Evolutionary conservation across 805 yeast species (phyloP).

Genomic region (Maudiozyma turicensis): DNA sequence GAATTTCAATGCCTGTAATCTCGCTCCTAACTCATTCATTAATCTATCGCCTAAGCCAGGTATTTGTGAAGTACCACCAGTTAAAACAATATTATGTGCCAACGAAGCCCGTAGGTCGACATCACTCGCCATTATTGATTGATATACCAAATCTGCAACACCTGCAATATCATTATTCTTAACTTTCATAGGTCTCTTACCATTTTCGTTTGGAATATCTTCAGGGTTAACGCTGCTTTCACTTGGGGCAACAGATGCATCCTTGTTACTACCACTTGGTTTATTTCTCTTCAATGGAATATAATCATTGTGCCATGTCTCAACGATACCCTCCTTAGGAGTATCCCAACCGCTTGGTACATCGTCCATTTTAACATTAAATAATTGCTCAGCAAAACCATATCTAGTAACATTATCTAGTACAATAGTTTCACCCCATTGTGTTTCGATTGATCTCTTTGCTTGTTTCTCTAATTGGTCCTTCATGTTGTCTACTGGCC

Average conservation of each 20-base stretch:
- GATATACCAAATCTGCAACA: slow-evolving; percentile 50
- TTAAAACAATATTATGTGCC: slow-evolving; percentile 80
- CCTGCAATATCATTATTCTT: slow-evolving; percentile 31
- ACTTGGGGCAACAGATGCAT: slow-evolving; percentile 26
- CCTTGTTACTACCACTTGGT: slow-evolving; percentile 12
- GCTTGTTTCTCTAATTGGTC: slow-evolving; percentile 23
- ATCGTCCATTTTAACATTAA: slow-evolving; percentile 46
- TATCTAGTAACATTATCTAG: slow-evolving; percentile 49
- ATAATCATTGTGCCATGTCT: slow-evolving; percentile 49
- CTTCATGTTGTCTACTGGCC: slow-evolving; percentile 15
- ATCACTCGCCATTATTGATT: slow-evolving; percentile 49
- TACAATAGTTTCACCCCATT: slow-evolving; percentile 61
- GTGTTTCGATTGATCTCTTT: slow-evolving; percentile 55
- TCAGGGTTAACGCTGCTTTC: slow-evolving; percentile 20
- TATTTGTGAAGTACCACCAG: slow-evolving; percentile 73
- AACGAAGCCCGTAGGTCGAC: slow-evolving; percentile 76
- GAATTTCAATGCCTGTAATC: slow-evolving; percentile 78
- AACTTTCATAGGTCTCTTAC: slow-evolving; percentile 22
- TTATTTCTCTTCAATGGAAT: slow-evolving; percentile 59
- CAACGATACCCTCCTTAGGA: slow-evolving; percentile 48
- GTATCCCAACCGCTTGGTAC: slow-evolving; percentile 25
- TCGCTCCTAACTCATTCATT: slow-evolving; percentile 54
- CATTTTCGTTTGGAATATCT: slow-evolving; percentile 16
- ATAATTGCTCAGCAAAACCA: slow-evolving; percentile 61
- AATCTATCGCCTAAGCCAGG: slow-evolving; percentile 77